A percentile compares a stretch with the other conserved stretches of the same genome.
These are phyloP conservation scores for Ceratocystis papillata DNA, from an alignment of 2,329 filamentous ascomycete species.

Conservation along the genomic window DNA sequence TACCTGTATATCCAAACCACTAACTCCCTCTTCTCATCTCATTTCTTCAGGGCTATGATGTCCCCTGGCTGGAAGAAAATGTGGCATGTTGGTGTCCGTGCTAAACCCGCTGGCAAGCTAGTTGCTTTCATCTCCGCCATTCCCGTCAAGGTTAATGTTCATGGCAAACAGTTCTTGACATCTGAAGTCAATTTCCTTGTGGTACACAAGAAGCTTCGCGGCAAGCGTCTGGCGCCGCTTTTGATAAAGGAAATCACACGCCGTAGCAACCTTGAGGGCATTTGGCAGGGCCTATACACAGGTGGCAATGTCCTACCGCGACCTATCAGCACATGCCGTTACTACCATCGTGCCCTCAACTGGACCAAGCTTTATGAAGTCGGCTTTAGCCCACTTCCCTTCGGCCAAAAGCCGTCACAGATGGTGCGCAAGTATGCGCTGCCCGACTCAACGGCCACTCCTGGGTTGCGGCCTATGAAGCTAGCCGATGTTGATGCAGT, in stretches of 20 bases:
- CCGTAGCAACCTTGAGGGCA: conserved; percentile 71
- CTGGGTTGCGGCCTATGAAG: conserved; percentile 71
- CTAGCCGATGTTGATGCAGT: conserved; percentile 67
- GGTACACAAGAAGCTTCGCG: conserved; percentile 93
- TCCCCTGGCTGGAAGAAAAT: conserved; percentile 86
- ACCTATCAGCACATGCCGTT: conserved; percentile 84
- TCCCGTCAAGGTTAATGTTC: conserved; percentile 70
- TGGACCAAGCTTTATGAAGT: conserved; percentile 95
- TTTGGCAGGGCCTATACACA: conserved; percentile 95
- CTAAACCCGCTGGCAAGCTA: conserved; percentile 69
- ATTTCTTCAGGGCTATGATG: conserved; percentile 60
- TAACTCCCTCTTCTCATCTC: too few species aligned
- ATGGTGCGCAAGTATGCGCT: conserved; percentile 81
- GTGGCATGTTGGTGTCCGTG: conserved; percentile 92
- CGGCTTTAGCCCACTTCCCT: conserved; percentile 80
- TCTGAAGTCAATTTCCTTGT: conserved; percentile 98
- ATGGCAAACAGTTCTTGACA: conserved; percentile 61
- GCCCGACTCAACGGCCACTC: conserved; percentile 59
- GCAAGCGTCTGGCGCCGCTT: conserved; percentile 82
- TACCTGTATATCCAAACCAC: too few species aligned
- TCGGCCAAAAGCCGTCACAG: conserved; percentile 69
- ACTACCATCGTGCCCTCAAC: conserved; percentile 87
- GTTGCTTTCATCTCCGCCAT: conserved; percentile 95
- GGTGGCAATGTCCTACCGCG: conserved; percentile 83
- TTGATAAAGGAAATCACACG: conserved; percentile 97